Conservation (phyloP, 805 yeast species). For the Metschnikowia dekortorum region DNA sequence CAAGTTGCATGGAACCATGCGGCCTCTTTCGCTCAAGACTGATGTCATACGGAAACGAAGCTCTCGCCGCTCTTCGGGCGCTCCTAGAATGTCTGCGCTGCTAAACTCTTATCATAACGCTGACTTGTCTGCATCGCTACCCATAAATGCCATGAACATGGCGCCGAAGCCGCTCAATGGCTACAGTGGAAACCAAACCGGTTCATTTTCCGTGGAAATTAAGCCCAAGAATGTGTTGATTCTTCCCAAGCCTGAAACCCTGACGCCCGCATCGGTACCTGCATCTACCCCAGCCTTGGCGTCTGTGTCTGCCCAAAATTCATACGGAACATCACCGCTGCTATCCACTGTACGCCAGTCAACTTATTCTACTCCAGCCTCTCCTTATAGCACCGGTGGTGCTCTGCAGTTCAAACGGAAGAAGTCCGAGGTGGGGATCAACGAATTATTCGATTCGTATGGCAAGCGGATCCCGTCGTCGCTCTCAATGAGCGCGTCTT, state of each 20-base stretch:
- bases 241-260: slow-evolving; percentile 33
- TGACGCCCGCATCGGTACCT: neutral
- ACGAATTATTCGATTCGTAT: slow-evolving; percentile 18
- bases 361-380: slow-evolving; percentile 12
- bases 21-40: slow-evolving; percentile 55
- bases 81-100: slow-evolving; percentile 10
- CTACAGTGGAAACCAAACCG: slow-evolving; percentile 8
- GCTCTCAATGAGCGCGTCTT: slow-evolving; percentile 13
- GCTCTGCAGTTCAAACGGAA: slow-evolving; percentile 39
- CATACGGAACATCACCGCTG: slow-evolving; percentile 1
- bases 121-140: slow-evolving; percentile 6
- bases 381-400: slow-evolving; percentile 16
- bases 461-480: slow-evolving; percentile 18
- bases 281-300: slow-evolving; percentile 1
- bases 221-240: slow-evolving; percentile 38
- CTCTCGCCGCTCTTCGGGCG: slow-evolving; percentile 29
- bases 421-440: slow-evolving; percentile 33
- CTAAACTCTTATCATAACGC: slow-evolving; percentile 2
- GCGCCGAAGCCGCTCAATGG: slow-evolving; percentile 6
- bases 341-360: neutral
- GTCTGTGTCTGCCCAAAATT: neutral
- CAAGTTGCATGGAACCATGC: slow-evolving; percentile 57
- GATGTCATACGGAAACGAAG: slow-evolving; percentile 56
- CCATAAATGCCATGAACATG: slow-evolving; percentile 6
- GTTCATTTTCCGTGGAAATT: slow-evolving; percentile 8